These are phyloP conservation scores for Diophrys sp. DNA, from an alignment of 73 alveolate genomes.

Conservation along the genomic window DNA sequence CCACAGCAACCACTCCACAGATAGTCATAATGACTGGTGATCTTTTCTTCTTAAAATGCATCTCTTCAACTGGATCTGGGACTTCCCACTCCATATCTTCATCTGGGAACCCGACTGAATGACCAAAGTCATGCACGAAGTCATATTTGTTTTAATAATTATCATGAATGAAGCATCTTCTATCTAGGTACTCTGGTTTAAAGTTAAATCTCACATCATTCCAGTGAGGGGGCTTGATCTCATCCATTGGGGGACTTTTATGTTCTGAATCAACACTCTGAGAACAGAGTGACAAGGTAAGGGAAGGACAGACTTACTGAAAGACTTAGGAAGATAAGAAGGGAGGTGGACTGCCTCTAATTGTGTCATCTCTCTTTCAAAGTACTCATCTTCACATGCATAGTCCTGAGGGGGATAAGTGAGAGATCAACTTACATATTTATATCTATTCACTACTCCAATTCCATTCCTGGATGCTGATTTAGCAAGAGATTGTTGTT, in stretches of 20 bases:
- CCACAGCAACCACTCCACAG: conserved; percentile 28
- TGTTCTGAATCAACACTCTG: conserved; percentile 5
- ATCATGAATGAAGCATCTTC: conserved; percentile 49
- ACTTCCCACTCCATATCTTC: conserved; percentile 47
- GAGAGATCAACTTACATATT: conserved; percentile 2
- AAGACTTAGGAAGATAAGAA: conserved; percentile 25
- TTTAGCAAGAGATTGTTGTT: too few species aligned
- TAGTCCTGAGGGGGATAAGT: conserved; percentile 13
- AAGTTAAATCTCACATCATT: conserved; percentile 53
- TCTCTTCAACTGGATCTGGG: conserved; percentile 43
- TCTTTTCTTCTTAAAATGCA: conserved; percentile 54
- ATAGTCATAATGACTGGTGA: conserved; percentile 27
- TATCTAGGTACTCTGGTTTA: conserved; percentile 33
- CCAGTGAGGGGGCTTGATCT: conserved; percentile 51
- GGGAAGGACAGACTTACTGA: background rate
- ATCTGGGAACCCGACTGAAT: conserved; percentile 45
- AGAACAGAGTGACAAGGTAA: too few species aligned
- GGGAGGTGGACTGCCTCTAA: conserved; percentile 47
- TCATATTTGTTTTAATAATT: conserved; percentile 26
- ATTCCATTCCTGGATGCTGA: background rate
- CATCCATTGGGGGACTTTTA: conserved; percentile 40
- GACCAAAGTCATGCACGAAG: conserved; percentile 39
- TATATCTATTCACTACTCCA: conserved; percentile 2
- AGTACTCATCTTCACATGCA: conserved; percentile 48
- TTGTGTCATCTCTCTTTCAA: conserved; percentile 45